Conservation (phyloP, 371 early-diverging fungal species). For the Mucor lusitanicus region DNA sequence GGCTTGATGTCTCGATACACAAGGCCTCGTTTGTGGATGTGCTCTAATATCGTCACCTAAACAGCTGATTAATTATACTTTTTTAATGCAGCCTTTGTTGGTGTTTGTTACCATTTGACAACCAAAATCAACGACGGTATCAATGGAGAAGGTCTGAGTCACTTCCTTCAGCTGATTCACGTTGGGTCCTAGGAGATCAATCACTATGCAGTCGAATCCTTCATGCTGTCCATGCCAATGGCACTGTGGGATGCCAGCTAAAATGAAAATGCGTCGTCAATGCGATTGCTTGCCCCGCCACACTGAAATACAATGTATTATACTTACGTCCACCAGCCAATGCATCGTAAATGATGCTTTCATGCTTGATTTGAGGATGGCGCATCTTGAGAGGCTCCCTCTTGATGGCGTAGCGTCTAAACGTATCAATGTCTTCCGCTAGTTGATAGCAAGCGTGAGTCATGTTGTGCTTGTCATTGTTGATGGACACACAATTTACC, state of each 20-base stretch:
- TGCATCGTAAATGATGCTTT: slow-evolving; percentile 52
- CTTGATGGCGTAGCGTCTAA: slow-evolving; percentile 57
- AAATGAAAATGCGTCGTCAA: not conserved
- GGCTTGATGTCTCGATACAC: slow-evolving; percentile 90
- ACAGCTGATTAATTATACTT: not conserved
- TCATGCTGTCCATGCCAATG: slow-evolving; percentile 94
- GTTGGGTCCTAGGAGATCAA: slow-evolving; percentile 96
- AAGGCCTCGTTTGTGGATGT: slow-evolving; percentile 90
- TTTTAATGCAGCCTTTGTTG: not conserved
- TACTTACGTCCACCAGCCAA: slow-evolving; percentile 58
- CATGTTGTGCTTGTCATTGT: too few relatives aligned
- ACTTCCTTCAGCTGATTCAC: slow-evolving; percentile 81
- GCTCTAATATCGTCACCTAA: slow-evolving; percentile 95
- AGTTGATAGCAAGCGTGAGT: too few relatives aligned
- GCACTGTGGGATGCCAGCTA: slow-evolving; percentile 79
- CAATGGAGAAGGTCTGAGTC: slow-evolving; percentile 40
- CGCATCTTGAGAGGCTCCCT: slow-evolving; percentile 45
- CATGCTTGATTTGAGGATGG: slow-evolving; percentile 57
- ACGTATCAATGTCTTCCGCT: slow-evolving; percentile 12
- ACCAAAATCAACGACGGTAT: slow-evolving; percentile 50
- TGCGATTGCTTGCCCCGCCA: not conserved
- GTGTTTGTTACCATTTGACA: slow-evolving; percentile 49
- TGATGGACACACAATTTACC: slow-evolving; percentile 30
- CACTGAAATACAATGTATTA: not conserved
- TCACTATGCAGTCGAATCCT: slow-evolving; percentile 85